Evolutionary conservation across 2,329 filamentous ascomycete species (phyloP).

Genomic region (Rosellinia necatrix): DNA sequence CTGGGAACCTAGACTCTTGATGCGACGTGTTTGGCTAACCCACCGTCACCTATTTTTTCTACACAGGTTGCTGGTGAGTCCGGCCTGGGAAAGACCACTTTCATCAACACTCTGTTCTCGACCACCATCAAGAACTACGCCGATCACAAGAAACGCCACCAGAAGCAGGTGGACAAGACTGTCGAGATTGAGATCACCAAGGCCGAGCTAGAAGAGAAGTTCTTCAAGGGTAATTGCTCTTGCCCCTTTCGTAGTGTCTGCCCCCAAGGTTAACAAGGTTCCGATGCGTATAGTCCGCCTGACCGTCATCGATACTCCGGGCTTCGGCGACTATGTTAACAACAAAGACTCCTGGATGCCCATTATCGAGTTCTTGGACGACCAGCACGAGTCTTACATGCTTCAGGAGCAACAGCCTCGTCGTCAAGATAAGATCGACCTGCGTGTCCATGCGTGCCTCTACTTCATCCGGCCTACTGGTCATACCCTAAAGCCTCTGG

Average conservation of each 20-base stretch:
- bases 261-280: slow-evolving; percentile 21
- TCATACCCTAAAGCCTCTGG: slow-evolving; percentile 96
- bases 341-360: slow-evolving; percentile 99
- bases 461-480: slow-evolving; percentile 99
- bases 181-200: slow-evolving; percentile 99
- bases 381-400: slow-evolving; percentile 99
- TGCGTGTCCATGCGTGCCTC: slow-evolving; percentile 96
- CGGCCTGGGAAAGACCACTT: slow-evolving; percentile 97
- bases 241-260: background rate
- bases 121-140: slow-evolving; percentile 99
- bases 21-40: slow-evolving; percentile 3
- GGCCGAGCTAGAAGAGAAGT: slow-evolving; percentile 99
- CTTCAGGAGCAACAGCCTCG: slow-evolving; percentile 99
- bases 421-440: slow-evolving; percentile 97
- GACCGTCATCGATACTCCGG: slow-evolving; percentile 98
- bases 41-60: background rate
- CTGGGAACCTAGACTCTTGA: background rate
- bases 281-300: slow-evolving; percentile 75
- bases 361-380: slow-evolving; percentile 99
- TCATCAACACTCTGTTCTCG: slow-evolving; percentile 99
- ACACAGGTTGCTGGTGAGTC: slow-evolving; percentile 94
- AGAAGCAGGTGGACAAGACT: slow-evolving; percentile 99
- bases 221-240: slow-evolving; percentile 84
- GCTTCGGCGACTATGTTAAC: slow-evolving; percentile 99
- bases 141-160: slow-evolving; percentile 98